A percentile compares a stretch with the other conserved stretches of the same genome.
These are phyloP conservation scores for Solanum pimpinellifolium DNA, from an alignment of 257 asterid species.

Conservation along the genomic window DNA sequence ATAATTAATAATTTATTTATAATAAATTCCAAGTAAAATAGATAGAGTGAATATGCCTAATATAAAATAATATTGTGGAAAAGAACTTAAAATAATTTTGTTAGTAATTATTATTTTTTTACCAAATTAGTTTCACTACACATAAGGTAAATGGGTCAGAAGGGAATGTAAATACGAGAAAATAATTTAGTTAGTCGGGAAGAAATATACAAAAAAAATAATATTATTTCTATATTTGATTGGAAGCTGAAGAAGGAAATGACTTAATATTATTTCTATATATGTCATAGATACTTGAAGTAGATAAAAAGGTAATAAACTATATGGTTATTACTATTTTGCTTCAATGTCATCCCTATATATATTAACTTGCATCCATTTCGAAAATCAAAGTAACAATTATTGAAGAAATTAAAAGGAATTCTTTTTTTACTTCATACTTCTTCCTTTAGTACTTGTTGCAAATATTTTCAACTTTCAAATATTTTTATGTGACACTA, in stretches of 20 bases:
- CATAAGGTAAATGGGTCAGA: neutral
- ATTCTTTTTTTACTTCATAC: too few species aligned
- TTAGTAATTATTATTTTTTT: too few species aligned
- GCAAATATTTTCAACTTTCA: neutral
- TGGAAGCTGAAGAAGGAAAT: neutral
- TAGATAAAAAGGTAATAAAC: neutral
- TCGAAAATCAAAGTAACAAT: neutral
- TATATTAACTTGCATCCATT: neutral
- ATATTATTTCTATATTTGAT: neutral
- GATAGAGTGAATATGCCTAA: too few species aligned
- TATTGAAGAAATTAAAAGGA: neutral
- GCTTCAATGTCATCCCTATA: neutral
- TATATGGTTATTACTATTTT: neutral
- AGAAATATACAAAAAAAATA: neutral
- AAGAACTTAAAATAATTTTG: too few species aligned
- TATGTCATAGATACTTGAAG: neutral
- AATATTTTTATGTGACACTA: neutral
- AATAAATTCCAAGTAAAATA: too few species aligned
- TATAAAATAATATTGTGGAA: too few species aligned
- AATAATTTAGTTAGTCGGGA: neutral
- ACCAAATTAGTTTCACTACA: neutral
- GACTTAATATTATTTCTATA: neutral
- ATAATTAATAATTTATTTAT: too few species aligned
- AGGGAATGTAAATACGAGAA: too few species aligned
- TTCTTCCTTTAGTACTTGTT: neutral